Evolutionary conservation across 208 protist species (phyloP).

Genomic region (Herpetomonas muscarum): DNA sequence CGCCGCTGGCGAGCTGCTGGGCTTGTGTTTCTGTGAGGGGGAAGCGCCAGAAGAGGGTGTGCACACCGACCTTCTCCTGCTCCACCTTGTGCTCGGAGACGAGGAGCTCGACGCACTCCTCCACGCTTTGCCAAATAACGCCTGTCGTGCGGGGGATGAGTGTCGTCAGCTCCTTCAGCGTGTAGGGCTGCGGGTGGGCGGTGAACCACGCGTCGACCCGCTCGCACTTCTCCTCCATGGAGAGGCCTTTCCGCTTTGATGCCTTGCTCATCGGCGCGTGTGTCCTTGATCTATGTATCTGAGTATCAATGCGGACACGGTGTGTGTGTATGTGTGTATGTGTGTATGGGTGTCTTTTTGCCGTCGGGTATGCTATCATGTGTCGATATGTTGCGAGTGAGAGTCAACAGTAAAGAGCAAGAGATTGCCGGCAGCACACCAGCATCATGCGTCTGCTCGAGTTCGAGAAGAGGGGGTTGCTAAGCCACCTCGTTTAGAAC

Average conservation of each 20-base stretch:
- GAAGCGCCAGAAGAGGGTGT: conserved; percentile 83
- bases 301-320: too few species aligned
- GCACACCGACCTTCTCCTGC: conserved; percentile 71
- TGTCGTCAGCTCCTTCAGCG: conserved; percentile 68
- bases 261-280: conserved; percentile 10
- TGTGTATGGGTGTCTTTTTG: too few species aligned
- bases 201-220: conserved; percentile 62
- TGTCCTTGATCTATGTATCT: not conserved
- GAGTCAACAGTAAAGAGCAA: too few species aligned
- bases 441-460: too few species aligned
- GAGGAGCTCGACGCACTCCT: conserved; percentile 76
- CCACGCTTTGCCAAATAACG: conserved; percentile 79
- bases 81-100: conserved; percentile 59
- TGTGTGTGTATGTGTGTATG: too few species aligned
- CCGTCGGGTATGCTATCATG: too few species aligned
- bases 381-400: too few species aligned
- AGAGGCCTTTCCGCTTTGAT: conserved; percentile 73
- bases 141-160: conserved; percentile 63
- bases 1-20: conserved; percentile 1
- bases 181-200: conserved; percentile 61
- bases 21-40: conserved; percentile 37
- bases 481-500: too few species aligned
- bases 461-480: too few species aligned
- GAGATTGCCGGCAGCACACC: too few species aligned
- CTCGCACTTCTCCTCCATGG: conserved; percentile 76